Evolutionary conservation across 768 basidiomycete genomes (phyloP).

Genomic region (Paxillus rubicundulus): DNA sequence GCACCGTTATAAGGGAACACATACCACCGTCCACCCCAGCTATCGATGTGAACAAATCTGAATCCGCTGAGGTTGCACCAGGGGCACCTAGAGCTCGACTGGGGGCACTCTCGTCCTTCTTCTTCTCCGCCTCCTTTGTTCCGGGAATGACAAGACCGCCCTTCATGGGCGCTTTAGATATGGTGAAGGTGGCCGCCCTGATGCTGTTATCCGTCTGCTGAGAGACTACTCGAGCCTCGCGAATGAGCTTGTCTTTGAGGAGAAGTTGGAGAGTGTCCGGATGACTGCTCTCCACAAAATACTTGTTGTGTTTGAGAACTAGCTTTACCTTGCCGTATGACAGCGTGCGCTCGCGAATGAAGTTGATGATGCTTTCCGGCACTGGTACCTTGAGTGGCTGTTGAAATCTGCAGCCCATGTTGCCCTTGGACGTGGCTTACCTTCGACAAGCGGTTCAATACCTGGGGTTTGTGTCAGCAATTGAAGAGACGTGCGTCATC

Average conservation of each 20-base stretch:
- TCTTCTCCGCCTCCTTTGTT: slow-evolving; percentile 69
- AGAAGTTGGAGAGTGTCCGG: slow-evolving; percentile 89
- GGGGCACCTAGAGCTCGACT: slow-evolving; percentile 28
- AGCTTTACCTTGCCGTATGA: slow-evolving; percentile 99
- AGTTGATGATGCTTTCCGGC: slow-evolving; percentile 77
- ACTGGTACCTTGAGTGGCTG: slow-evolving; percentile 71
- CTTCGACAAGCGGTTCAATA: slow-evolving; percentile 80
- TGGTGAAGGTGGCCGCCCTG: slow-evolving; percentile 74
- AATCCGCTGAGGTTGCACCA: slow-evolving; percentile 45
- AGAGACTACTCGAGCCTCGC: slow-evolving; percentile 78
- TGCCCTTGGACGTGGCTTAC: slow-evolving; percentile 23
- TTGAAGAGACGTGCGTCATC: slow-evolving; percentile 21
- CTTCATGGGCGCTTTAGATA: slow-evolving; percentile 77
- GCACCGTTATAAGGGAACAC: slow-evolving; percentile 20
- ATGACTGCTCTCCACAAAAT: slow-evolving; percentile 94
- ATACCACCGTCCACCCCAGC: slow-evolving; percentile 88
- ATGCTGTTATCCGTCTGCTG: slow-evolving; percentile 69
- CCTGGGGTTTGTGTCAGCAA: slow-evolving; percentile 46
- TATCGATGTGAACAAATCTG: slow-evolving; percentile 91
- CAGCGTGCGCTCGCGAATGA: slow-evolving; percentile 90
- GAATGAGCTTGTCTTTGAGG: slow-evolving; percentile 82
- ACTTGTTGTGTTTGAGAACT: slow-evolving; percentile 96
- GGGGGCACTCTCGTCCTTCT: slow-evolving; percentile 55
- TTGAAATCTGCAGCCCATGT: slow-evolving; percentile 6
- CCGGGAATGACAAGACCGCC: slow-evolving; percentile 87